phyloP scores from a whole-genome alignment of 306 rosid genomes.

The Acacia crassicarpa region DNA sequence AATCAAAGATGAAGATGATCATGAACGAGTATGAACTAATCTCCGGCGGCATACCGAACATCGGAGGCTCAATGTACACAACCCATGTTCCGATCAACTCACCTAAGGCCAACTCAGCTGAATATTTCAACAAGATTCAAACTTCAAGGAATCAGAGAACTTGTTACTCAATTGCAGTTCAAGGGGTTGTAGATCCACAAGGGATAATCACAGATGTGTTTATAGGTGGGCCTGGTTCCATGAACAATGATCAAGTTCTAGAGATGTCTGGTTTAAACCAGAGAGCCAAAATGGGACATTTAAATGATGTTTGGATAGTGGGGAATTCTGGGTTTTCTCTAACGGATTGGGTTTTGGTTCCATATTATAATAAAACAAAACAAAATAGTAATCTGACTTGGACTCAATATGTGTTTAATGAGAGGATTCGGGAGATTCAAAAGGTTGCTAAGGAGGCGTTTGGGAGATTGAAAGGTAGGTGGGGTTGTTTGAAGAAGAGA shows the following conservation, averaged over 20 bases:
- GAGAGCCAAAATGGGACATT: conserved; percentile 50
- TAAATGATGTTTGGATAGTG: conserved; percentile 74
- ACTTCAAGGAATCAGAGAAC: conserved; percentile 78
- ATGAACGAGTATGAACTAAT: conserved; percentile 43
- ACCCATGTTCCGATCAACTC: conserved; percentile 80
- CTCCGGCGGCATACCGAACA: conserved; percentile 49
- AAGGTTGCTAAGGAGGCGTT: conserved; percentile 62
- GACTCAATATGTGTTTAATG: conserved; percentile 71
- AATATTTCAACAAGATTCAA: conserved; percentile 69
- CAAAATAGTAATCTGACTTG: conserved; percentile 43
- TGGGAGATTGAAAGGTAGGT: conserved; percentile 64
- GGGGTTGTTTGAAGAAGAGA: conserved; percentile 88
- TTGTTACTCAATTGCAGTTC: conserved; percentile 75
- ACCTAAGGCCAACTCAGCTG: conserved; percentile 55
- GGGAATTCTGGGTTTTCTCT: conserved; percentile 76
- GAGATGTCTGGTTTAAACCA: conserved; percentile 59
- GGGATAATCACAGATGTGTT: conserved; percentile 72
- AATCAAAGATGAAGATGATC: not conserved
- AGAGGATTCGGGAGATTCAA: conserved; percentile 53
- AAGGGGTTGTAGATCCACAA: conserved; percentile 64
- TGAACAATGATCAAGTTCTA: conserved; percentile 63
- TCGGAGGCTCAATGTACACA: conserved; percentile 74
- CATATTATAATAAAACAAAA: conserved; percentile 51
- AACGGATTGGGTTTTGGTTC: conserved; percentile 71
- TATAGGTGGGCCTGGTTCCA: conserved; percentile 85